Conservation (phyloP, 192 early-diverging fungal genomes). For the Kappamyces sp. region DNA sequence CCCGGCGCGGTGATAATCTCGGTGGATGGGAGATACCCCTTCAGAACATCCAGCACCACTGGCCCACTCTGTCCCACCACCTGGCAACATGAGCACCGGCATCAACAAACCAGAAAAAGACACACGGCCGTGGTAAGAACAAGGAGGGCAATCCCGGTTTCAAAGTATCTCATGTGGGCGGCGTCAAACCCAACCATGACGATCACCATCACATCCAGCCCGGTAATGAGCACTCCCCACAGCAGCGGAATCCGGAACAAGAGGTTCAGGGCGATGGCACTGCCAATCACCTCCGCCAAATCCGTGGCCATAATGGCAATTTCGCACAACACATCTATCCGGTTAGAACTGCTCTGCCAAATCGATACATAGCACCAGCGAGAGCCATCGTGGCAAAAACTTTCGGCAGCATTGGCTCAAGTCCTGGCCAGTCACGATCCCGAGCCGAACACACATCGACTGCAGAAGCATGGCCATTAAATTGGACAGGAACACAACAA, state of each 20-base stretch:
- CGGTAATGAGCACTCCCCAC: conserved; percentile 71
- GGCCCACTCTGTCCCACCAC: conserved; percentile 58
- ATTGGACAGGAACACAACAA: conserved; percentile 69
- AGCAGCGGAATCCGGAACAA: conserved; percentile 65
- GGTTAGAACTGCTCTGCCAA: too few species aligned
- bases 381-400: conserved; percentile 53
- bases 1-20: conserved; percentile 53
- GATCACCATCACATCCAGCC: conserved; percentile 65
- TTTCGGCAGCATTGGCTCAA: conserved; percentile 63
- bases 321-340: conserved; percentile 55
- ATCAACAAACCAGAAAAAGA: conserved; percentile 37
- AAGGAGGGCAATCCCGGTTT: conserved; percentile 60
- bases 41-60: conserved; percentile 51
- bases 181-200: conserved; percentile 50
- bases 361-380: conserved; percentile 45
- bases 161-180: conserved; percentile 60
- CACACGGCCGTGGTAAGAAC: conserved; percentile 61
- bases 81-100: too few species aligned
- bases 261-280: conserved; percentile 74
- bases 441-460: conserved; percentile 69
- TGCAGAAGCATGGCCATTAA: conserved; percentile 72
- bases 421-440: conserved; percentile 67
- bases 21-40: conserved; percentile 55
- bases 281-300: conserved; percentile 85
- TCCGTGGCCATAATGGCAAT: conserved; percentile 76